These are phyloP conservation scores for Hypoxylon intermedium DNA, from an alignment of 495 filamentous ascomycete species.

Conservation along the genomic window DNA sequence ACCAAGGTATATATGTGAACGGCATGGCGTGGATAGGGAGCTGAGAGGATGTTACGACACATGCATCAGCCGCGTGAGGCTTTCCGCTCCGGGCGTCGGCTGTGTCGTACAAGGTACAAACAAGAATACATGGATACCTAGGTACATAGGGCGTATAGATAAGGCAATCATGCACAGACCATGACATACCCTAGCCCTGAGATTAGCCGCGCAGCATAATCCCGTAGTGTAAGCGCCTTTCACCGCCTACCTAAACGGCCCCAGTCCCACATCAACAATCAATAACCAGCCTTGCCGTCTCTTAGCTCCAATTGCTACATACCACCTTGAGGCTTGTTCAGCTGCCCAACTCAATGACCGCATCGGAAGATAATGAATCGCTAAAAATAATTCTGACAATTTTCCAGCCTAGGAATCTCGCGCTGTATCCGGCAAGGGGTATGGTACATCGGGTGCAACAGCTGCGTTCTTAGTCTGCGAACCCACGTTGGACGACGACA, in stretches of 20 bases:
- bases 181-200: background rate
- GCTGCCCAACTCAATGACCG: slow-evolving; percentile 22
- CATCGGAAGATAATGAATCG: background rate
- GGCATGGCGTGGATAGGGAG: slow-evolving; percentile 2
- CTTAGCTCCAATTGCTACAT: slow-evolving; percentile 11
- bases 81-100: background rate
- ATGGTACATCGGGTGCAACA: slow-evolving; percentile 15
- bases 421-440: slow-evolving; percentile 1
- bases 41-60: slow-evolving; percentile 31
- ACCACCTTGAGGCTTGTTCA: slow-evolving; percentile 17
- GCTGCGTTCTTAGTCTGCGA: slow-evolving; percentile 11
- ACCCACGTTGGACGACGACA: slow-evolving; percentile 4
- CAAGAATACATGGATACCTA: too few relatives aligned
- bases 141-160: slow-evolving; percentile 2
- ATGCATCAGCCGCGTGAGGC: slow-evolving; percentile 37
- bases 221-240: slow-evolving; percentile 29
- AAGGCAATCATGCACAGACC: slow-evolving; percentile 10
- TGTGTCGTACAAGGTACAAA: slow-evolving; percentile 22
- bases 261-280: background rate
- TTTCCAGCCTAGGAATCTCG: slow-evolving; percentile 15
- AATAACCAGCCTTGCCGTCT: slow-evolving; percentile 19
- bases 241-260: slow-evolving; percentile 4
- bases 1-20: slow-evolving; percentile 16
- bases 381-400: slow-evolving; percentile 36
- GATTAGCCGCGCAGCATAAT: slow-evolving; percentile 26